A percentile compares a stretch with the other conserved stretches of the same genome.
These are phyloP conservation scores for Coemansia sp. DNA, from an alignment of 192 early-diverging fungal genomes.

Conservation along the genomic window DNA sequence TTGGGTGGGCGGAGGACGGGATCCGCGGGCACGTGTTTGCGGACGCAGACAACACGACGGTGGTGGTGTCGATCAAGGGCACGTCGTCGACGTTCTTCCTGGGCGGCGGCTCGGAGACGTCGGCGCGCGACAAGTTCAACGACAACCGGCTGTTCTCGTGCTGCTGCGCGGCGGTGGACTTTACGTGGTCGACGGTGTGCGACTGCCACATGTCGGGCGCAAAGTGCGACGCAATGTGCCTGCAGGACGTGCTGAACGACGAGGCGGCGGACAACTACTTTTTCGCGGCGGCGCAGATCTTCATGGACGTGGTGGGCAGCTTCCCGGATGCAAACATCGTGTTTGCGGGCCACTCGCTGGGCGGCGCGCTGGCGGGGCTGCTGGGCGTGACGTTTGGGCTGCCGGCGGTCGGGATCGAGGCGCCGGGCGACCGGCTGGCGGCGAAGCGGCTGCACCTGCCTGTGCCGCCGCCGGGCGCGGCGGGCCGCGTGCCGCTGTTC, in stretches of 20 bases:
- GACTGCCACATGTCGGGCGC: conserved; percentile 66
- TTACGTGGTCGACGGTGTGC: conserved; percentile 82
- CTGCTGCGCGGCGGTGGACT: conserved; percentile 86
- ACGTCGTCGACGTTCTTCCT: conserved; percentile 66
- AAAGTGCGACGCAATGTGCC: conserved; percentile 61
- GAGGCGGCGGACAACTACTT: conserved; percentile 56
- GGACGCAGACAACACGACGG: conserved; percentile 58
- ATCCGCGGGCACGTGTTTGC: conserved; percentile 87
- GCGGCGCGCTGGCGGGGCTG: conserved; percentile 70
- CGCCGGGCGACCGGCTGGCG: conserved; percentile 79
- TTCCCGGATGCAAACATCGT: conserved; percentile 75
- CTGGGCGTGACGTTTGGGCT: conserved; percentile 81
- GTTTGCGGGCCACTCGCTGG: conserved; percentile 87
- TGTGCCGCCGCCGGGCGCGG: conserved; percentile 49
- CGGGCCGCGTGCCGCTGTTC: conserved; percentile 74
- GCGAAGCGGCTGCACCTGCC: conserved; percentile 80
- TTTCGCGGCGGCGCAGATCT: conserved; percentile 59
- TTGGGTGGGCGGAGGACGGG: conserved; percentile 74
- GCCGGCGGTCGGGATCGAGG: conserved; percentile 79
- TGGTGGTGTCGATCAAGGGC: conserved; percentile 89
- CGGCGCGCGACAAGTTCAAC: conserved; percentile 72
- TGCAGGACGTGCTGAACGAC: conserved; percentile 59
- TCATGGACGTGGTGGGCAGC: conserved; percentile 57
- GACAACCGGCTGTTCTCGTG: conserved; percentile 96
- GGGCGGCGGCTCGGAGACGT: conserved; percentile 70